Conservation (phyloP, 164 flowering plant species). For the Amborella trichopoda region DNA sequence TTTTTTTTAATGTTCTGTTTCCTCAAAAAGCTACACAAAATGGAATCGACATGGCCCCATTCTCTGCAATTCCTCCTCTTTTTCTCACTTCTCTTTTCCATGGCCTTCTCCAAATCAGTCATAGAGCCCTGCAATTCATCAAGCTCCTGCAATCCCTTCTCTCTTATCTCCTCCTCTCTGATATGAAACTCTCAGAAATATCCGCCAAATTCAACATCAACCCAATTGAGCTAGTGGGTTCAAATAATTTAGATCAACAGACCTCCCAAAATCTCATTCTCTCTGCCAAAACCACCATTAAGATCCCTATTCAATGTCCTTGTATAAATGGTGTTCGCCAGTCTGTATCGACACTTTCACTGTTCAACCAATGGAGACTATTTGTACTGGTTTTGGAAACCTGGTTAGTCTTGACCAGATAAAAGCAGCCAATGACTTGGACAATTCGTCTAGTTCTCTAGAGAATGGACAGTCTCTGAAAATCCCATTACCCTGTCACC, state of each 20-base stretch:
- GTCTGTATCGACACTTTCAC: conserved; percentile 9
- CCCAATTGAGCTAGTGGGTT: conserved; percentile 4
- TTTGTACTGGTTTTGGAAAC: conserved; percentile 15
- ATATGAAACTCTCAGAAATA: conserved; percentile 17
- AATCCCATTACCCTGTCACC: conserved; percentile 78
- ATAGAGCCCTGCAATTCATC: conserved; percentile 23
- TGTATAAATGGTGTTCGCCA: conserved; percentile 23
- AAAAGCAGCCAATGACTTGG: neutral
- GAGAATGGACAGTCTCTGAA: conserved; percentile 38
- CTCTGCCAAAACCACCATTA: conserved; percentile 5
- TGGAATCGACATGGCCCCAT: too few relatives aligned
- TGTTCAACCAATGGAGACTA: conserved; percentile 5
- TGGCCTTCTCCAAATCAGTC: conserved; percentile 9
- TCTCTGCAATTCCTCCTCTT: neutral
- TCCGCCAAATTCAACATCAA: conserved; percentile 12
- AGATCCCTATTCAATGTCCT: conserved; percentile 18
- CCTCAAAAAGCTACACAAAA: too few relatives aligned
- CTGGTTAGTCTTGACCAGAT: conserved; percentile 22
- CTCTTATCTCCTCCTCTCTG: conserved; percentile 16
- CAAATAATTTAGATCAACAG: conserved; percentile 9
- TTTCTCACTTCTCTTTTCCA: conserved; percentile 3
- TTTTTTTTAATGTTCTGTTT: too few relatives aligned
- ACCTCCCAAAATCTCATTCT: conserved; percentile 5
- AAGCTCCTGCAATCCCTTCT: conserved; percentile 19
- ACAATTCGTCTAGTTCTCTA: too few relatives aligned